A percentile compares a stretch with the other conserved stretches of the same genome.
These are phyloP conservation scores for Boletus reticulatus DNA, from an alignment of 768 basidiomycete species.

Conservation along the genomic window DNA sequence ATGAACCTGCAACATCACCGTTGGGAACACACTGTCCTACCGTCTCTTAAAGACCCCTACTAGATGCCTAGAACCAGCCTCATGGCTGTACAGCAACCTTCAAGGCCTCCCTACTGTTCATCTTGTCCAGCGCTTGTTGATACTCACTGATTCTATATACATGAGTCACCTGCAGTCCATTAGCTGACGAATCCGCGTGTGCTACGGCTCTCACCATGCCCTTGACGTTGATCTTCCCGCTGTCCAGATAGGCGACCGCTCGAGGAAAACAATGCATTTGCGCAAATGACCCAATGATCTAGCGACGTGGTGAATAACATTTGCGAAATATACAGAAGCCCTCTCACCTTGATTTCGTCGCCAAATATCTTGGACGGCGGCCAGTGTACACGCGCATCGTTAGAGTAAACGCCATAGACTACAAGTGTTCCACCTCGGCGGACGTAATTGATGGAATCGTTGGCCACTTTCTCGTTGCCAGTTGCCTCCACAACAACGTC, in stretches of 20 bases:
- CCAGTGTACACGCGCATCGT: constrained; percentile 78
- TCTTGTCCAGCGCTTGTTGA: constrained; percentile 66
- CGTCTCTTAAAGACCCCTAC: too few species aligned
- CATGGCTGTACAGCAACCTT: constrained; percentile 57
- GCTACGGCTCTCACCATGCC: constrained; percentile 51
- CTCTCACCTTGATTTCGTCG: constrained; percentile 47
- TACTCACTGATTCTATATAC: constrained; percentile 63
- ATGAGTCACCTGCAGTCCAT: constrained; percentile 37
- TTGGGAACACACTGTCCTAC: too few species aligned
- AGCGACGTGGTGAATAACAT: neutral
- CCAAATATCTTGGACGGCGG: constrained; percentile 72
- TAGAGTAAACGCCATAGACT: constrained; percentile 85
- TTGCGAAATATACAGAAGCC: neutral
- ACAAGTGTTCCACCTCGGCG: constrained; percentile 75
- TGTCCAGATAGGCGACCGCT: constrained; percentile 80
- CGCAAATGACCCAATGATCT: constrained; percentile 87
- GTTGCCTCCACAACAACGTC: constrained; percentile 77
- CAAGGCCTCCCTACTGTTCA: constrained; percentile 56
- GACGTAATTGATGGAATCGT: constrained; percentile 84
- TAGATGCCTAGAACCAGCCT: neutral
- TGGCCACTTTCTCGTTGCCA: constrained; percentile 76
- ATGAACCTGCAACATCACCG: too few species aligned
- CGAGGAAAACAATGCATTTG: constrained; percentile 86
- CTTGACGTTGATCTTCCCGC: constrained; percentile 74
- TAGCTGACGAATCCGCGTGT: neutral